Percentiles rank a stretch among this genome's conserved stretches.
Evolutionary conservation across 805 yeast species (phyloP).

Genomic region (Myxozyma mucilagina): DNA sequence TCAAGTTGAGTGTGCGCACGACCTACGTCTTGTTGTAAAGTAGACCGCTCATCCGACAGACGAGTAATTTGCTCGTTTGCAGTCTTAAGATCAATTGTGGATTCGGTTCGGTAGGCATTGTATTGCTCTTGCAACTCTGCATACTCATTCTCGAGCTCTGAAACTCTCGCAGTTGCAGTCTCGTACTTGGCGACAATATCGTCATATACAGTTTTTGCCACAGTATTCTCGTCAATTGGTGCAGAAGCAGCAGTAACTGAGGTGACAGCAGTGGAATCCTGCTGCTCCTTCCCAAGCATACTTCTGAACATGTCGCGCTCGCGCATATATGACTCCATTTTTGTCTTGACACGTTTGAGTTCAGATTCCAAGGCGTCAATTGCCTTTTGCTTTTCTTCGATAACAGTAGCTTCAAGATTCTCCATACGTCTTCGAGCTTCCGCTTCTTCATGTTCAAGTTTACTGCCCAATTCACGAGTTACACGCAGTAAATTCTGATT

Average conservation of each 20-base stretch:
- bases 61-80: conserved; percentile 51
- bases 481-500: conserved; percentile 71
- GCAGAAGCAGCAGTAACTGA: not conserved
- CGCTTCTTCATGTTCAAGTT: conserved; percentile 64
- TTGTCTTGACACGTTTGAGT: conserved; percentile 51
- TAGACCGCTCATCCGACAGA: conserved; percentile 48
- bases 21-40: conserved; percentile 52
- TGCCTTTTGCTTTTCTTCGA: conserved; percentile 41
- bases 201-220: conserved; percentile 18
- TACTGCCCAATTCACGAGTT: conserved; percentile 68
- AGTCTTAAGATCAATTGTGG: conserved; percentile 48
- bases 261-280: not conserved
- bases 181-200: conserved; percentile 5
- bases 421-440: conserved; percentile 30
- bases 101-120: conserved; percentile 47
- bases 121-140: conserved; percentile 39
- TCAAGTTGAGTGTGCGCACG: conserved; percentile 56
- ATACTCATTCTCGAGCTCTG: conserved; percentile 32
- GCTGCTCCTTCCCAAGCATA: conserved; percentile 25
- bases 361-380: conserved; percentile 38
- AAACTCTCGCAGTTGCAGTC: conserved; percentile 2
- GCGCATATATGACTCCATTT: conserved; percentile 54
- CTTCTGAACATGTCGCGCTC: conserved; percentile 70
- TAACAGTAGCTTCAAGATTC: conserved; percentile 39
- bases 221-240: not conserved